phyloP scores from a whole-genome alignment of 345 rosid genomes.

The Clarkia xantiana region DNA sequence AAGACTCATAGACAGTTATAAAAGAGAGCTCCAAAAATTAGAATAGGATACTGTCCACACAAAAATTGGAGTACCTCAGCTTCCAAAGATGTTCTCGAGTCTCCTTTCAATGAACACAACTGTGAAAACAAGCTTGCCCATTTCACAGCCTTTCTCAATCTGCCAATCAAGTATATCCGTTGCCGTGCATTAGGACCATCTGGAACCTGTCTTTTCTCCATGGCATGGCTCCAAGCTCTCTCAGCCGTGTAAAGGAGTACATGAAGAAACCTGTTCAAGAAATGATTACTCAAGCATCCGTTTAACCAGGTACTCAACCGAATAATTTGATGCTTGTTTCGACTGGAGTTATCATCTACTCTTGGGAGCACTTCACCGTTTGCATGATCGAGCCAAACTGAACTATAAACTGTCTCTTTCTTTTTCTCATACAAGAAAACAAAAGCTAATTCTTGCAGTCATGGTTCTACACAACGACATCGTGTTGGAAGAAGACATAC shows the following conservation, averaged over 20 bases:
- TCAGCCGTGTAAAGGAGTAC: conserved; percentile 79
- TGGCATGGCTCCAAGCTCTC: conserved; percentile 99
- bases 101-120: conserved; percentile 67
- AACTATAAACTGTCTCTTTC: too few relatives aligned
- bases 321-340: too few relatives aligned
- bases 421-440: too few relatives aligned
- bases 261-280: conserved; percentile 66
- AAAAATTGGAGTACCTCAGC: conserved; percentile 55
- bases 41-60: not conserved
- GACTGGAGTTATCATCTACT: too few relatives aligned
- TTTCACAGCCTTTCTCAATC: conserved; percentile 89
- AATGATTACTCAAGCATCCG: too few relatives aligned
- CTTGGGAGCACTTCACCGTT: too few relatives aligned
- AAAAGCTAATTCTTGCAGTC: not conserved
- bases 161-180: conserved; percentile 78
- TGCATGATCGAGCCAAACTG: too few relatives aligned
- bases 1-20: too few relatives aligned
- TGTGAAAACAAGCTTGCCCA: conserved; percentile 78
- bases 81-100: conserved; percentile 82
- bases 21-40: too few relatives aligned
- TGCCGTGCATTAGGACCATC: conserved; percentile 91
- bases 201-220: conserved; percentile 94
- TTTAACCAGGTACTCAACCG: too few relatives aligned
- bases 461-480: not conserved
- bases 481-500: conserved; percentile 14